Percentiles rank a stretch among this genome's conserved stretches.
Evolutionary conservation across 108 stramenopile species (phyloP).

Genomic region (Skeletonema costatum): DNA sequence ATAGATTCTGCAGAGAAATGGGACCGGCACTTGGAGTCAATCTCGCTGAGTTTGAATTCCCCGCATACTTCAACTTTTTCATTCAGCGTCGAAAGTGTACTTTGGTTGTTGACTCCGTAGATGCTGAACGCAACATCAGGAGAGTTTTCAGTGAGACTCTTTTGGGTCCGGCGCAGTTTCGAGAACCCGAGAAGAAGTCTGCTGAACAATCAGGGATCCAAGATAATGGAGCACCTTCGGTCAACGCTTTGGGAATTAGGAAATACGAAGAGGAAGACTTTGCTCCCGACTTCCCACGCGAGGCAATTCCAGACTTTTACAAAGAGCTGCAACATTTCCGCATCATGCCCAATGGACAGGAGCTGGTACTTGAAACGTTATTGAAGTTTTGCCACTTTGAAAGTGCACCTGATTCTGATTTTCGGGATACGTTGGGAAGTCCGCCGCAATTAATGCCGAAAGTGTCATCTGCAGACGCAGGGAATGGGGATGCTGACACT

Average conservation of each 20-base stretch:
- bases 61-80: slow-evolving; percentile 96
- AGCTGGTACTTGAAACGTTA: slow-evolving; percentile 78
- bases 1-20: slow-evolving; percentile 90
- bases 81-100: slow-evolving; percentile 84
- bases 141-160: slow-evolving; percentile 86
- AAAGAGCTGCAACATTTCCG: slow-evolving; percentile 91
- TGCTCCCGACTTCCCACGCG: slow-evolving; percentile 72
- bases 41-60: slow-evolving; percentile 96
- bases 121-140: slow-evolving; percentile 83
- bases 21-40: slow-evolving; percentile 92
- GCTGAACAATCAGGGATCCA: slow-evolving; percentile 49
- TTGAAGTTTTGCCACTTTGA: slow-evolving; percentile 85
- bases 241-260: not conserved
- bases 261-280: slow-evolving; percentile 57
- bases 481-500: slow-evolving; percentile 21
- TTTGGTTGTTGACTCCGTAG: slow-evolving; percentile 81
- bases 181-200: slow-evolving; percentile 48
- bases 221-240: not conserved
- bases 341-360: slow-evolving; percentile 79
- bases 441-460: slow-evolving; percentile 41
- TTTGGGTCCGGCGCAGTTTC: slow-evolving; percentile 80
- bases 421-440: slow-evolving; percentile 67
- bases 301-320: slow-evolving; percentile 85
- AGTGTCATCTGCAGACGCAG: slow-evolving; percentile 8
- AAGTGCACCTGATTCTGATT: slow-evolving; percentile 41